A percentile compares a stretch with the other conserved stretches of the same genome.
These are phyloP conservation scores for Kalmusia sp. DNA, from an alignment of 2,329 filamentous ascomycete genomes.

Conservation along the genomic window DNA sequence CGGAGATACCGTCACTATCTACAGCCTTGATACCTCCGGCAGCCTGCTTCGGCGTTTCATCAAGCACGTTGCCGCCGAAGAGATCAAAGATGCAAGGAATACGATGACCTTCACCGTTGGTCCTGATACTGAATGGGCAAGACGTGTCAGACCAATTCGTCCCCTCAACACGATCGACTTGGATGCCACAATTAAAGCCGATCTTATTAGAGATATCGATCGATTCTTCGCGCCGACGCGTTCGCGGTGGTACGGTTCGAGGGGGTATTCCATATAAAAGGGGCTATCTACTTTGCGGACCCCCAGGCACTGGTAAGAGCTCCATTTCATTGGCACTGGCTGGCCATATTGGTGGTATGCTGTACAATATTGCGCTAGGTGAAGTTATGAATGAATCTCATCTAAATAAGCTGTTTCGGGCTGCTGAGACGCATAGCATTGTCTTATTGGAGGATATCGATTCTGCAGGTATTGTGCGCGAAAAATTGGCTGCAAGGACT, in stretches of 20 bases:
- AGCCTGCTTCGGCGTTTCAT: background rate
- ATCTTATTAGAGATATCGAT: background rate
- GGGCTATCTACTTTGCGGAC: slow-evolving; percentile 82
- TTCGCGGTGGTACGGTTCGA: background rate
- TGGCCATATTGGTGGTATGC: slow-evolving; percentile 54
- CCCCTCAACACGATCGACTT: background rate
- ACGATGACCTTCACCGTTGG: background rate
- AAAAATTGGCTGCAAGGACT: background rate
- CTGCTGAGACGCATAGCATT: slow-evolving; percentile 52
- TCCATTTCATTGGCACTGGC: slow-evolving; percentile 49
- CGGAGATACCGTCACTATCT: background rate
- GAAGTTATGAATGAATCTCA: slow-evolving; percentile 78
- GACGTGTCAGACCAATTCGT: background rate
- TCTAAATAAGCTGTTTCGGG: slow-evolving; percentile 52
- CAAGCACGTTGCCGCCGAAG: background rate
- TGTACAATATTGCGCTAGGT: slow-evolving; percentile 54
- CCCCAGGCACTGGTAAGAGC: slow-evolving; percentile 81
- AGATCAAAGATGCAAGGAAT: background rate
- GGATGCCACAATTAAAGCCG: background rate
- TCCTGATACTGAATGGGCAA: background rate
- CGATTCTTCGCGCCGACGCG: background rate
- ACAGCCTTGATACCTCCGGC: background rate
- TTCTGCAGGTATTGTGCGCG: slow-evolving; percentile 52
- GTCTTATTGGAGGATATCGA: slow-evolving; percentile 58
- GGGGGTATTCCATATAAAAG: slow-evolving; percentile 86